A percentile compares a stretch with the other conserved stretches of the same genome.
phyloP scores from a whole-genome alignment of 1,284 basidiomycete species.

The Ustilago cynodontis region DNA sequence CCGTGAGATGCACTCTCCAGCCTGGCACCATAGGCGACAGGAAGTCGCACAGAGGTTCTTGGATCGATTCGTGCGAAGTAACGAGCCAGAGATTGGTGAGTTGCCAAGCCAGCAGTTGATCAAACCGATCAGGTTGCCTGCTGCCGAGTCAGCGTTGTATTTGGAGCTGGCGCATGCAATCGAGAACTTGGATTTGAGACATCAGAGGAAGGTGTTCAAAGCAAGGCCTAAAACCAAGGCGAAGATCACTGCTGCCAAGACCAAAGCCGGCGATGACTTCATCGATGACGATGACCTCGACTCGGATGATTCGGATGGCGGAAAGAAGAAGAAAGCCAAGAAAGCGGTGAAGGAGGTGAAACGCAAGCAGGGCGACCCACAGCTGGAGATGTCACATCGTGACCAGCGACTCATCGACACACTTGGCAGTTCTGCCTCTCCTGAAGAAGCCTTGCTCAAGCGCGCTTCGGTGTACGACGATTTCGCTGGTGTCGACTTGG shows the following conservation, averaged over 20 bases:
- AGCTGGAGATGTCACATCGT: conserved; percentile 74
- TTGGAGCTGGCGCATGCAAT: conserved; percentile 95
- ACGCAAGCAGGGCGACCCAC: conserved; percentile 42
- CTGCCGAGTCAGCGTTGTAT: conserved; percentile 94
- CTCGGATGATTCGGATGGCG: conserved; percentile 28
- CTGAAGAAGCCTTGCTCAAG: conserved; percentile 71
- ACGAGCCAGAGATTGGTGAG: conserved; percentile 95
- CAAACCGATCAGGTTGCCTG: conserved; percentile 81
- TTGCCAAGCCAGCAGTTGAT: conserved; percentile 83
- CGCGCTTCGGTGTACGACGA: conserved; percentile 54
- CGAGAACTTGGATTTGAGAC: conserved; percentile 82
- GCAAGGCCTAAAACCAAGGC: conserved; percentile 22
- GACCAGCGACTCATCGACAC: conserved; percentile 87
- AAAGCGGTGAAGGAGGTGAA: conserved; percentile 35
- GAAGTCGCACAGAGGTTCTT: conserved; percentile 83
- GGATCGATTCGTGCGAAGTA: conserved; percentile 74
- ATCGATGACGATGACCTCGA: conserved; percentile 25
- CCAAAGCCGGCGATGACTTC: conserved; percentile 21
- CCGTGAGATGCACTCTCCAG: conserved; percentile 88
- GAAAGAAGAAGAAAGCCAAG: conserved; percentile 36
- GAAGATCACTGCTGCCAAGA: conserved; percentile 13
- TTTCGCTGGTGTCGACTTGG: conserved; percentile 49
- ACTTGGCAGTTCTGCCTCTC: conserved; percentile 83
- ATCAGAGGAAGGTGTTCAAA: conserved; percentile 69
- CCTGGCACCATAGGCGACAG: conserved; percentile 91